phyloP scores from a whole-genome alignment of 345 rosid species.

The Syzygium aqueum region DNA sequence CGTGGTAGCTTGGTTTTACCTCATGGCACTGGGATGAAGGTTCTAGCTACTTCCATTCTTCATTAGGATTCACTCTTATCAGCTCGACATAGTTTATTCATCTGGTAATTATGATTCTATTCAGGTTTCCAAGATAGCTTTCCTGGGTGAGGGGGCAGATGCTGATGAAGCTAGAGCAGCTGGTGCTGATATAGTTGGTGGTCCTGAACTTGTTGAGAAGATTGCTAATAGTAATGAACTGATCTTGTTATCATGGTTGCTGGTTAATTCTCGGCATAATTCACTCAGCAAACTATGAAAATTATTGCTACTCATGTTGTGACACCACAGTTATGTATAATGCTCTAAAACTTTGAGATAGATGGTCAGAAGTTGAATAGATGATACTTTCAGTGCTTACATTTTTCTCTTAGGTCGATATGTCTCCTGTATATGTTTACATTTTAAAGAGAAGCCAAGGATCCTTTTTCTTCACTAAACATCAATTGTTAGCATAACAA shows the following conservation, averaged over 20 bases:
- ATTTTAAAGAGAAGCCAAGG: background rate
- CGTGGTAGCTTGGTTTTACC: constrained; percentile 88
- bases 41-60: constrained; percentile 11
- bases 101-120: constrained; percentile 2
- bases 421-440: background rate
- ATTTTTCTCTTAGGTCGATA: background rate
- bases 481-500: background rate
- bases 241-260: background rate
- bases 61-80: background rate
- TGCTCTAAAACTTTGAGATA: background rate
- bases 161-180: constrained; percentile 97
- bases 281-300: background rate
- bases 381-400: background rate
- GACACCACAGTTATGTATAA: background rate
- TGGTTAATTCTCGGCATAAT: background rate
- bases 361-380: background rate
- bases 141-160: constrained; percentile 88
- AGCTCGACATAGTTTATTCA: background rate
- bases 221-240: constrained; percentile 47
- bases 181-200: constrained; percentile 96
- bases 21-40: constrained; percentile 77
- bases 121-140: constrained; percentile 81
- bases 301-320: background rate
- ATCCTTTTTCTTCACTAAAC: background rate
- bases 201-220: constrained; percentile 75